A percentile compares a stretch with the other conserved stretches of the same genome.
These are phyloP conservation scores for Sanguinoderma infundibulare DNA, from an alignment of 1,284 basidiomycete genomes.

Conservation along the genomic window DNA sequence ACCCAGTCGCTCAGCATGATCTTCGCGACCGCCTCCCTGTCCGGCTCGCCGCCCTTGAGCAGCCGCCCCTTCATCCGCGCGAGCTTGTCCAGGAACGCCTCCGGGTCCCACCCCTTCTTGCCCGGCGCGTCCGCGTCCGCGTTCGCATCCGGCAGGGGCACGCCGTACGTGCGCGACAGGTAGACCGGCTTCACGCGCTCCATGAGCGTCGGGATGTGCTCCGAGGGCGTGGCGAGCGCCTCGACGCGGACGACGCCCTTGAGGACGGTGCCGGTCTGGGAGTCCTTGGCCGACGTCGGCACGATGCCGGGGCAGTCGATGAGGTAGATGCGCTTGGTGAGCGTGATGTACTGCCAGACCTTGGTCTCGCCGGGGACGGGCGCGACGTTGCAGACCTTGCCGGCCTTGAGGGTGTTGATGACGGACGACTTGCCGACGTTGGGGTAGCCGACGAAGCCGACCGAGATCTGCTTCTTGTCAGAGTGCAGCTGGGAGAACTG, in stretches of 20 bases:
- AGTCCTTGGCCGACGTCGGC: slow-evolving; percentile 90
- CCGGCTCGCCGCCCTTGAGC: slow-evolving; percentile 94
- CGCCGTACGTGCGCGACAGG: slow-evolving; percentile 88
- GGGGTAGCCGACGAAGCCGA: slow-evolving; percentile 98
- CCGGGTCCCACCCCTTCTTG: slow-evolving; percentile 65
- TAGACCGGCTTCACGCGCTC: slow-evolving; percentile 92
- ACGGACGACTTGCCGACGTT: slow-evolving; percentile 98
- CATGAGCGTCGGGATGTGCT: slow-evolving; percentile 91
- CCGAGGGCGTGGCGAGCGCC: slow-evolving; percentile 91
- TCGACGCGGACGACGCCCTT: slow-evolving; percentile 98
- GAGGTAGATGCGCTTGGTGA: slow-evolving; percentile 96
- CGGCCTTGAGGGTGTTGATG: slow-evolving; percentile 98
- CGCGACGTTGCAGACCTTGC: slow-evolving; percentile 97
- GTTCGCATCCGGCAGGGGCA: slow-evolving; percentile 65
- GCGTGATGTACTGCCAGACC: slow-evolving; percentile 99
- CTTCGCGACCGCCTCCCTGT: slow-evolving; percentile 91
- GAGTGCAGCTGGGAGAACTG: slow-evolving; percentile 98
- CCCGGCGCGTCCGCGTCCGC: slow-evolving; percentile 59
- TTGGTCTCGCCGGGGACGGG: slow-evolving; percentile 99
- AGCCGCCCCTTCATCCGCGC: slow-evolving; percentile 93
- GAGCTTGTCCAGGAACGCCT: slow-evolving; percentile 84
- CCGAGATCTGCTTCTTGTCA: slow-evolving; percentile 99
- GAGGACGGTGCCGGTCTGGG: slow-evolving; percentile 91
- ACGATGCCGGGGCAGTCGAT: slow-evolving; percentile 99
- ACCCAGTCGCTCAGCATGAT: slow-evolving; percentile 99